These are phyloP conservation scores for Asterionellopsis glacialis DNA, from an alignment of 108 stramenopile species.

Conservation along the genomic window DNA sequence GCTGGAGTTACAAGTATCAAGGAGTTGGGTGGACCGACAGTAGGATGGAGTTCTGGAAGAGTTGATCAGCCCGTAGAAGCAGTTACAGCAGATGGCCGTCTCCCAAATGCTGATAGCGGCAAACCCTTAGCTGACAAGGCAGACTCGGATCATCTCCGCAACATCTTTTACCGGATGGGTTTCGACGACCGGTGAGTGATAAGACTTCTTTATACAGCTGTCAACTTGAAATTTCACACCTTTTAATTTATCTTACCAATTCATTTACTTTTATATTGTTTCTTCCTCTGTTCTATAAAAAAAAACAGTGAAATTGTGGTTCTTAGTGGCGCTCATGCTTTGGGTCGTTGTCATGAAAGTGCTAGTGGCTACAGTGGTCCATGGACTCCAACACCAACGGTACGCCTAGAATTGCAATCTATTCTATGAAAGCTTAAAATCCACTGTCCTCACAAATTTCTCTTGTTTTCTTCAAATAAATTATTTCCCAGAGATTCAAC, in stretches of 20 bases:
- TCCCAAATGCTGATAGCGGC: constrained; percentile 83
- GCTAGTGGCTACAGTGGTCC: constrained; percentile 63
- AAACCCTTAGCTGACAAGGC: constrained; percentile 39
- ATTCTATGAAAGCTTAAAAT: not conserved
- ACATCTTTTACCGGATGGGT: constrained; percentile 92
- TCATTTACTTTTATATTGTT: too few relatives aligned
- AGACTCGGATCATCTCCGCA: constrained; percentile 66
- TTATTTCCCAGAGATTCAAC: constrained; percentile 70
- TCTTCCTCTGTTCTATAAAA: too few relatives aligned
- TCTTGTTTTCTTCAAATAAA: not conserved
- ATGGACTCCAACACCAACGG: too few relatives aligned
- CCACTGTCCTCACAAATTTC: not conserved
- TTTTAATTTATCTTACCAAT: too few relatives aligned
- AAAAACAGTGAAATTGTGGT: constrained; percentile 87
- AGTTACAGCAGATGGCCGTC: constrained; percentile 70
- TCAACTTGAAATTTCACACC: too few relatives aligned
- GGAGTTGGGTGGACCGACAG: constrained; percentile 47
- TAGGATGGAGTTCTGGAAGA: constrained; percentile 63
- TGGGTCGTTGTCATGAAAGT: constrained; percentile 84
- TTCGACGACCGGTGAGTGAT: constrained; percentile 80
- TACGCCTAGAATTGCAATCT: too few relatives aligned
- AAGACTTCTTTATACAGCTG: too few relatives aligned
- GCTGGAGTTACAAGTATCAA: constrained; percentile 66
- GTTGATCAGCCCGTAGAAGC: constrained; percentile 37
- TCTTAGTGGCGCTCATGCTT: constrained; percentile 86